phyloP scores from a whole-genome alignment of 352 stramenopile genomes.

The Phytopythium litorale region DNA sequence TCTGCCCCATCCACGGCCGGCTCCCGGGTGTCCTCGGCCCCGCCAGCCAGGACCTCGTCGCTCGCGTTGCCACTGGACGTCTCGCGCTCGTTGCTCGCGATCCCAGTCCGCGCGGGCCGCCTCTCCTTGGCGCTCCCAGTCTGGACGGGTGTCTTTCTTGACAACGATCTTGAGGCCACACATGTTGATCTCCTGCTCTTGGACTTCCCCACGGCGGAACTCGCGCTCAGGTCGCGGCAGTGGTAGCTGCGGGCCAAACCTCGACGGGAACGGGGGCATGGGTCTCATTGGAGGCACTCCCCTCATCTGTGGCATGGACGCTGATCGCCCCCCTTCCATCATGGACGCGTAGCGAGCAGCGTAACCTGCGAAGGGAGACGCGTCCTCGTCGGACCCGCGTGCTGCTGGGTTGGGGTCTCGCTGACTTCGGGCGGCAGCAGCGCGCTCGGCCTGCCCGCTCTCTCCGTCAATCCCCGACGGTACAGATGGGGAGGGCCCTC shows the following conservation, averaged over 20 bases:
- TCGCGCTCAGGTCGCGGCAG: conserved; percentile 10
- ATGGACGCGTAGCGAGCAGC: background rate
- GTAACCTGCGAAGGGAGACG: background rate
- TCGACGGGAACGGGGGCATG: background rate
- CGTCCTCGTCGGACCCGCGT: background rate
- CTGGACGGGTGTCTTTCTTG: conserved; percentile 11
- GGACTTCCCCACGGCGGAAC: conserved; percentile 15
- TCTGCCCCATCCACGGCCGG: conserved; percentile 18
- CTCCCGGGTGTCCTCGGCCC: conserved; percentile 7
- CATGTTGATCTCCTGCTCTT: conserved; percentile 29
- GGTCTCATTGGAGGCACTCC: conserved; percentile 7
- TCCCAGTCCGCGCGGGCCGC: conserved; percentile 2
- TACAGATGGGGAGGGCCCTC: background rate
- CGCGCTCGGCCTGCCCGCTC: too few species aligned
- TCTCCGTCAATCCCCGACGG: background rate
- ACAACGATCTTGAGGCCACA: conserved; percentile 39
- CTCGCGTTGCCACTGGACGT: conserved; percentile 5
- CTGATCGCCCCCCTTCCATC: background rate
- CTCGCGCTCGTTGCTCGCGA: conserved; percentile 5
- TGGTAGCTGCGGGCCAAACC: background rate
- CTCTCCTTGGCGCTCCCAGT: conserved; percentile 4
- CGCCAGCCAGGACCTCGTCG: conserved; percentile 10
- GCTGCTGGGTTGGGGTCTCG: background rate
- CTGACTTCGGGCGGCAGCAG: background rate
- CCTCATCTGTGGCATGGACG: background rate